phyloP scores from a whole-genome alignment of 257 asterid species.

The Euphrasia confusa region DNA sequence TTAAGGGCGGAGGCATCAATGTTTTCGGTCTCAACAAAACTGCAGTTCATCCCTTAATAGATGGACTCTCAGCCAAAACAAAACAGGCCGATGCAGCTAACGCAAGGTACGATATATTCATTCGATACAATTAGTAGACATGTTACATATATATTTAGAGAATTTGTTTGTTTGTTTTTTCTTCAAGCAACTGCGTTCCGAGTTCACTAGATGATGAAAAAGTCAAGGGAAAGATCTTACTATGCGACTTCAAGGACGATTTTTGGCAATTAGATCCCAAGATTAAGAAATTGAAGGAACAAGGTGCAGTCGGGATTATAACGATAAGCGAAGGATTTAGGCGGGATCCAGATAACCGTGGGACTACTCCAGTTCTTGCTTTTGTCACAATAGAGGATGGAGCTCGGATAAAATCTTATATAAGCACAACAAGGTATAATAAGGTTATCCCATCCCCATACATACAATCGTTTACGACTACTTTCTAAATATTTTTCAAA shows the following conservation, averaged over 20 bases:
- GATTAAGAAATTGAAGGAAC: conserved; percentile 16
- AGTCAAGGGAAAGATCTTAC: conserved; percentile 59
- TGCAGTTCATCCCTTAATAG: conserved; percentile 48
- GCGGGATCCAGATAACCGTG: too few relatives aligned
- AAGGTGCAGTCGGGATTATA: neutral
- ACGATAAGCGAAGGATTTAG: neutral
- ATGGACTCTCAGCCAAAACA: conserved; percentile 44
- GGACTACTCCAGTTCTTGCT: conserved; percentile 28
- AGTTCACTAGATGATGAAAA: conserved; percentile 40
- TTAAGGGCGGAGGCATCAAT: conserved; percentile 81
- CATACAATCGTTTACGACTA: neutral
- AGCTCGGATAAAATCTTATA: conserved; percentile 42
- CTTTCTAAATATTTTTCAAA: neutral
- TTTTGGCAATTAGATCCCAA: neutral
- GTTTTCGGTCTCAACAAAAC: conserved; percentile 40
- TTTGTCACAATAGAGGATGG: conserved; percentile 41
- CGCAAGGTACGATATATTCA: neutral
- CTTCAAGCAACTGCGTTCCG: neutral
- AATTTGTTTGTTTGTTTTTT: neutral
- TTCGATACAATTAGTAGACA: too few relatives aligned
- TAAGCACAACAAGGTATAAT: conserved; percentile 51
- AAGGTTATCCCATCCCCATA: too few relatives aligned
- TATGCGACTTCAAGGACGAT: conserved; percentile 38
- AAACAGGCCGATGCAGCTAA: neutral
- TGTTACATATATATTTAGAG: too few relatives aligned